A percentile compares a stretch with the other conserved stretches of the same genome.
Conservation (phyloP, 805 yeast species). For the Candida glaebosa region DNA sequence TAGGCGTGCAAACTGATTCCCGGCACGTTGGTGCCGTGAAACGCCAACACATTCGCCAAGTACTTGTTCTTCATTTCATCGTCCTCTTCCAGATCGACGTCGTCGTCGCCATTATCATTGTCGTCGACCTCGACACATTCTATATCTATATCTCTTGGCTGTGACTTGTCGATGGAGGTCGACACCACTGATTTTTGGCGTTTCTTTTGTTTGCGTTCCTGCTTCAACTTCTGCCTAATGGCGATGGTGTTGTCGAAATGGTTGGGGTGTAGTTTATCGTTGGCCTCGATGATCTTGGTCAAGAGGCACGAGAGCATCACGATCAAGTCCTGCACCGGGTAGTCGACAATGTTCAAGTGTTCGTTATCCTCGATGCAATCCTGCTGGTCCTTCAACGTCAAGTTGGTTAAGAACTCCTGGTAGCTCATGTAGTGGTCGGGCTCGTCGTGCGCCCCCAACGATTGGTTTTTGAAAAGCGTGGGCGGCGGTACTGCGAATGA, state of each 20-base stretch:
- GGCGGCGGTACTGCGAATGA: neutral
- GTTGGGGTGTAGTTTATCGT: conserved; percentile 77
- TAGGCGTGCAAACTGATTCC: conserved; percentile 92
- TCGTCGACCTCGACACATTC: conserved; percentile 7
- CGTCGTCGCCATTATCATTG: conserved; percentile 13
- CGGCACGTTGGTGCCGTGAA: conserved; percentile 94
- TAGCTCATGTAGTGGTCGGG: conserved; percentile 45
- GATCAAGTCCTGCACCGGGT: conserved; percentile 76
- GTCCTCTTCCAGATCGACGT: conserved; percentile 32
- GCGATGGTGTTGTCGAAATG: conserved; percentile 50
- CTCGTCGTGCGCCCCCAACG: conserved; percentile 11
- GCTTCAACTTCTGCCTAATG: conserved; percentile 33
- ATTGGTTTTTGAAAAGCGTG: neutral
- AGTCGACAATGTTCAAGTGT: conserved; percentile 73
- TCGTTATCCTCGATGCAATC: conserved; percentile 30
- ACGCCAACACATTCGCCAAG: conserved; percentile 73
- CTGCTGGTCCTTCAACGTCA: conserved; percentile 15
- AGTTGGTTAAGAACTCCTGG: conserved; percentile 33
- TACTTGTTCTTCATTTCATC: conserved; percentile 48
- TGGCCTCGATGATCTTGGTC: conserved; percentile 85
- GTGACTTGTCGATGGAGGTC: conserved; percentile 5
- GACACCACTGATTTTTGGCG: conserved; percentile 15
- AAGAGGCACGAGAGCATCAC: conserved; percentile 82
- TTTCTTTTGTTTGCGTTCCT: conserved; percentile 27
- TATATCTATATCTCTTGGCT: conserved; percentile 6